These are phyloP conservation scores for Priceomyces castillae DNA, from an alignment of 805 yeast species.

Conservation along the genomic window DNA sequence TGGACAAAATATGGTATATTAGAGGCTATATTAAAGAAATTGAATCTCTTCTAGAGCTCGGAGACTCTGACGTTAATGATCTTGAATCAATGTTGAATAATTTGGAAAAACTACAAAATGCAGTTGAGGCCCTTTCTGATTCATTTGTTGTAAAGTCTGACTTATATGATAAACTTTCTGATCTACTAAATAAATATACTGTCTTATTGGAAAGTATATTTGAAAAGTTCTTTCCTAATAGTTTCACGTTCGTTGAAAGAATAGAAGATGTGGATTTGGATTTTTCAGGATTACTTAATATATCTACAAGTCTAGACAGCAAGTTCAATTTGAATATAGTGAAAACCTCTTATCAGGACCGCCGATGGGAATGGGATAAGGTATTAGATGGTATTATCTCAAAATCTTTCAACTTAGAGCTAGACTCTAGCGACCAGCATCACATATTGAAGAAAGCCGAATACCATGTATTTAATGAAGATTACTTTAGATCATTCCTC, in stretches of 20 bases:
- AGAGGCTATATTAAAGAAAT: conserved; percentile 26
- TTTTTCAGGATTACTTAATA: conserved; percentile 7
- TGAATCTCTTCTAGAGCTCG: conserved; percentile 10
- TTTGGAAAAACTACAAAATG: conserved; percentile 17
- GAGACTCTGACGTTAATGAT: conserved; percentile 14
- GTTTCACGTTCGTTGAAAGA: conserved; percentile 10
- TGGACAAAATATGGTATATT: conserved; percentile 27
- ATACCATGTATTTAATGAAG: background rate
- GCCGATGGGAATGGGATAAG: conserved; percentile 12
- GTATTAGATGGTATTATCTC: conserved; percentile 7
- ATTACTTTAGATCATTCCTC: conserved; percentile 21
- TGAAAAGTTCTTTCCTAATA: conserved; percentile 20
- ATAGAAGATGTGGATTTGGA: conserved; percentile 8
- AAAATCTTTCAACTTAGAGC: background rate
- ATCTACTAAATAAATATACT: conserved; percentile 10
- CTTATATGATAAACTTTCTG: conserved; percentile 8
- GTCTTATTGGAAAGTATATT: conserved; percentile 16
- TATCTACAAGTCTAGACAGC: conserved; percentile 7
- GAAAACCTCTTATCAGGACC: conserved; percentile 9
- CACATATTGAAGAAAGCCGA: background rate
- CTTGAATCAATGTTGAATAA: conserved; percentile 17
- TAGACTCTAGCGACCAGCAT: background rate
- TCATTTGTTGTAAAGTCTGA: conserved; percentile 13
- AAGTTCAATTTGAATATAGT: conserved; percentile 9
- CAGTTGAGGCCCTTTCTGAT: conserved; percentile 13